phyloP scores from a whole-genome alignment of 2,329 filamentous ascomycete species.

The Penicillium vulpinum region DNA sequence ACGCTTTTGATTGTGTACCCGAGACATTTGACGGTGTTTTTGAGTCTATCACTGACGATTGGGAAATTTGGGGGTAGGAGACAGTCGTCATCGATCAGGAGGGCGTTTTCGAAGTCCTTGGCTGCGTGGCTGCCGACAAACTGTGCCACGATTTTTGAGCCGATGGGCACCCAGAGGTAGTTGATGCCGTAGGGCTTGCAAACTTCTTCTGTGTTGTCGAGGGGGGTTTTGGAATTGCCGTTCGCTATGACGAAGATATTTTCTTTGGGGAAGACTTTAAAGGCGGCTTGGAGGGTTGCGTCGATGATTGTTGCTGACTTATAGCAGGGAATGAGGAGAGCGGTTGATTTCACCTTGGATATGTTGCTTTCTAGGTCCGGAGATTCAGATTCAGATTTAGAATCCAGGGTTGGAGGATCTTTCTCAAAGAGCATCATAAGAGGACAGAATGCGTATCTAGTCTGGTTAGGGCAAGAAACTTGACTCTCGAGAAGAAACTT shows the following conservation, averaged over 20 bases:
- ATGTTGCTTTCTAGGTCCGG: constrained; percentile 24
- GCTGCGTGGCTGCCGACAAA: constrained; percentile 52
- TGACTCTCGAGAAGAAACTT: constrained; percentile 12
- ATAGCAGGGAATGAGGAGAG: constrained; percentile 52
- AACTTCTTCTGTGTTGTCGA: constrained; percentile 52
- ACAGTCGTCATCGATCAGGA: constrained; percentile 55
- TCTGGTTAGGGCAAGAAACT: neutral
- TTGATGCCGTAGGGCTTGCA: constrained; percentile 49
- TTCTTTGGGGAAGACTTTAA: constrained; percentile 48
- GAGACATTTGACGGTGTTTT: constrained; percentile 46
- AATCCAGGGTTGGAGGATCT: constrained; percentile 23
- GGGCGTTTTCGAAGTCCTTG: constrained; percentile 47
- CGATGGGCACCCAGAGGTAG: constrained; percentile 52
- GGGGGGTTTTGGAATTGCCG: constrained; percentile 48
- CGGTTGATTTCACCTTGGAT: constrained; percentile 33
- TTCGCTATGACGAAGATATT: constrained; percentile 53
- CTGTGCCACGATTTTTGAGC: constrained; percentile 53
- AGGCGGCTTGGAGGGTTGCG: constrained; percentile 46
- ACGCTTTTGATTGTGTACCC: constrained; percentile 53
- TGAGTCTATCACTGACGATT: constrained; percentile 47
- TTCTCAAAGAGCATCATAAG: constrained; percentile 37
- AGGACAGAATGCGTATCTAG: constrained; percentile 33
- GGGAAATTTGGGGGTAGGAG: constrained; percentile 51
- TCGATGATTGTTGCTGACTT: constrained; percentile 47
- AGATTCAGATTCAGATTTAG: constrained; percentile 12